Percentiles rank a stretch among this genome's conserved stretches.
Conservation (phyloP, 441 rosid genomes). For the Dalechampia spathulata region DNA sequence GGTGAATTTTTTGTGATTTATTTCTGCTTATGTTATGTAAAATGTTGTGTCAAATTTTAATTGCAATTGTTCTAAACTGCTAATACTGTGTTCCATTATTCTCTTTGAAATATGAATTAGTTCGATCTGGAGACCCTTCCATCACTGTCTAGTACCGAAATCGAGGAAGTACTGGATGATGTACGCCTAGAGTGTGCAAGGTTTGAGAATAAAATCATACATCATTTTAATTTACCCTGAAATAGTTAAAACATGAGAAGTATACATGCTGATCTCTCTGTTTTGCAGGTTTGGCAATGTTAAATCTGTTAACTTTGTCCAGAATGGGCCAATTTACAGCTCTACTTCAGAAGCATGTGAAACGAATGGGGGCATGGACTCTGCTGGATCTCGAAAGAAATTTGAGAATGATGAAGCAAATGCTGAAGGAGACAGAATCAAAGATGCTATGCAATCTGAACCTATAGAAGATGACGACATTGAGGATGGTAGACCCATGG, state of each 20-base stretch:
- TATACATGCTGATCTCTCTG: constrained; percentile 4
- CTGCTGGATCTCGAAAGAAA: constrained; percentile 16
- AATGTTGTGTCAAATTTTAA: constrained; percentile 3
- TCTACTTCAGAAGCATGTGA: constrained; percentile 21
- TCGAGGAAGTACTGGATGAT: constrained; percentile 82
- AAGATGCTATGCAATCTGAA: constrained; percentile 16
- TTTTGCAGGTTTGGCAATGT: constrained; percentile 88
- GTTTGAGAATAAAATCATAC: constrained; percentile 29
- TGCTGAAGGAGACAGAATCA: constrained; percentile 16
- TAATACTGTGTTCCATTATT: neutral
- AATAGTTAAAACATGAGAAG: constrained; percentile 5
- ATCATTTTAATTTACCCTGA: constrained; percentile 14
- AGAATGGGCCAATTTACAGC: constrained; percentile 22
- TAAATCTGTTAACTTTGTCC: constrained; percentile 59
- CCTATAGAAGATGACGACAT: constrained; percentile 14
- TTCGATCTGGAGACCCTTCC: constrained; percentile 45
- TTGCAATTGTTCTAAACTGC: neutral
- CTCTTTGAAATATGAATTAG: constrained; percentile 30
- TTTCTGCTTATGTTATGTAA: neutral
- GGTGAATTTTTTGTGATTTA: neutral
- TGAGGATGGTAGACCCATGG: too few relatives aligned
- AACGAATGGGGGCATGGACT: constrained; percentile 14
- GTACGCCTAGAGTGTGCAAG: constrained; percentile 83
- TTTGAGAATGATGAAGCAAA: constrained; percentile 17
- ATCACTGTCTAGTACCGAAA: constrained; percentile 46